A percentile compares a stretch with the other conserved stretches of the same genome.
phyloP scores from a whole-genome alignment of 106 monocot species.

The Triglochin maritima region DNA sequence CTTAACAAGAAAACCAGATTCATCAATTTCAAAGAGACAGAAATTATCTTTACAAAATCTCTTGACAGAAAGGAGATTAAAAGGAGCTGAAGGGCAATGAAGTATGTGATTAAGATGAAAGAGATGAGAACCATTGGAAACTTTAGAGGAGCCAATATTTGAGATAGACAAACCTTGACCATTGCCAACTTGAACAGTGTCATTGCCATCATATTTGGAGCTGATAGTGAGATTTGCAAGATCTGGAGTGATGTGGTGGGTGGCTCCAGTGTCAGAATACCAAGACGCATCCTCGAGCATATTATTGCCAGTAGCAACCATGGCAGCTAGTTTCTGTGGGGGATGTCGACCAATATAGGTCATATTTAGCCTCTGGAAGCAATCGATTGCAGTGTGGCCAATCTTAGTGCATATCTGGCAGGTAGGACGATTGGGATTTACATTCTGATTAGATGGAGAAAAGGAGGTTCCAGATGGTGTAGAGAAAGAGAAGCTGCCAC shows the following conservation, averaged over 20 bases:
- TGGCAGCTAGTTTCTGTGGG: not conserved
- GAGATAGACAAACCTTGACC: constrained; percentile 4
- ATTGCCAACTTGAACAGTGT: not conserved
- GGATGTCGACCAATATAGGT: not conserved
- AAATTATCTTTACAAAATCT: not conserved
- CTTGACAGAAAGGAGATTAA: not conserved
- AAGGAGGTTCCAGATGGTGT: not conserved
- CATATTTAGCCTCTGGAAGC: not conserved
- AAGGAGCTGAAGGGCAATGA: not conserved
- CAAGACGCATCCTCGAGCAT: not conserved
- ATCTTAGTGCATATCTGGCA: not conserved
- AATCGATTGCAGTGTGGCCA: not conserved
- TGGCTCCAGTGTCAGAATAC: not conserved
- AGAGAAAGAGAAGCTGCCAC: not conserved
- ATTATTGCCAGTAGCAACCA: not conserved
- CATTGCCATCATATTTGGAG: not conserved
- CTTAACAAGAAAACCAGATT: constrained; percentile 5
- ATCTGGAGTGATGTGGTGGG: not conserved
- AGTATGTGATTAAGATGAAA: constrained; percentile 1
- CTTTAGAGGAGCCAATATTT: not conserved
- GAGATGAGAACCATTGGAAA: not conserved
- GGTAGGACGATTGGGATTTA: not conserved
- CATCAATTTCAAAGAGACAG: constrained; percentile 1
- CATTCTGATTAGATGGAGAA: too few species aligned
- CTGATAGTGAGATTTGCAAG: not conserved